Evolutionary conservation across 1,284 basidiomycete species (phyloP), one percentile per base, ranked within the genome.

Genomic region (Papiliotrema flavescens): DNA sequence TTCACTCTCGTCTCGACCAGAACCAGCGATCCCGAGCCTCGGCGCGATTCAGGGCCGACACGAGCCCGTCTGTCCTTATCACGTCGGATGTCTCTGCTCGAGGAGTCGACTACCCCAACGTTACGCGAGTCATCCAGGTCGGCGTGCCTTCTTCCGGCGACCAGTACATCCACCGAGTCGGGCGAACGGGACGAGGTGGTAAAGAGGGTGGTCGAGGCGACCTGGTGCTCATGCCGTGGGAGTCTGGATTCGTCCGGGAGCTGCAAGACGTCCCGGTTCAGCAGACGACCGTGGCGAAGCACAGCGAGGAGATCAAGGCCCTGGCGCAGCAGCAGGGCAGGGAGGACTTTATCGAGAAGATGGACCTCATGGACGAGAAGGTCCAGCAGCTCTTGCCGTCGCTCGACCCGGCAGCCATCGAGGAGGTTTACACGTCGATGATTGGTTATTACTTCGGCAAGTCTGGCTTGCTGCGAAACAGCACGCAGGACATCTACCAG

Each of bases 121-220:
- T 96, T 22, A 94, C 92, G 0, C 85, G 94, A 26, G 90, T 98
- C 53, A 90, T 98, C 64, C 95, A 98, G 75, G 79, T 98, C 53
- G 91, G 95, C 55, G 79, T 89, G 4, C 92, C 95, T 0, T 72
- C 78, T 7, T 80, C 75, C 5, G 73, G 82, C 11, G 88, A 93
- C 45, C 84, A 88, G 65, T 98, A 98, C 74, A 81, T 95, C 49
- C 93, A 97, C 70, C 88, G 95, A 59, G 85, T 98, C 46, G 92
- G 93, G 2, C 83, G 93, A 57, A 96, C 95, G 0, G 93, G 92
- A 20, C 86, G 94, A 65, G 89, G 85, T 2, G 79, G 79, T 23
- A 81, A 81, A 37, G 74, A 77, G 23, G 65, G 76, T n/a, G 90
- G 89, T 0, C 84, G 92, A 54, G 91, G 88, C 7, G 95, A 98